Conservation (phyloP, 2,329 filamentous ascomycete species). For the Pseudofabraea citricarpa region DNA sequence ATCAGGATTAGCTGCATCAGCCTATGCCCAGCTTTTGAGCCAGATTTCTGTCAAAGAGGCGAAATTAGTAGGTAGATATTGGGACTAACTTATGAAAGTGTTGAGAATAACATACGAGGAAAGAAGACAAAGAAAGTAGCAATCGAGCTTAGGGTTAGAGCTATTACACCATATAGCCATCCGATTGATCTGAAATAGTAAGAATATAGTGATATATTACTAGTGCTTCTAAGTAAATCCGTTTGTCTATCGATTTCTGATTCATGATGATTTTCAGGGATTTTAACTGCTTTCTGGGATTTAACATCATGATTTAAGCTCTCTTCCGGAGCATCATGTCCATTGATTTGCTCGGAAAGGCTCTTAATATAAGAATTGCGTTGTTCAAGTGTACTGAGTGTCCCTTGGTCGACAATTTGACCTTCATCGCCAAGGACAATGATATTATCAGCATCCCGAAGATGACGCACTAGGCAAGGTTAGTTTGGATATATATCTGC, state of each 20-base stretch:
- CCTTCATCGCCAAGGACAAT: slow-evolving; percentile 7
- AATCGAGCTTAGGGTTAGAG: slow-evolving; percentile 16
- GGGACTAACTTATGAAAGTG: no score
- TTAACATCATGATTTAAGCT: not conserved
- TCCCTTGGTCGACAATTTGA: slow-evolving; percentile 5
- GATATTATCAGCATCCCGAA: slow-evolving; percentile 8
- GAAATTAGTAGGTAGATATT: not conserved
- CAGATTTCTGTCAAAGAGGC: slow-evolving; percentile 17
- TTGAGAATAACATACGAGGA: not conserved
- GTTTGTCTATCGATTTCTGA: not conserved
- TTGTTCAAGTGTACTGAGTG: not conserved
- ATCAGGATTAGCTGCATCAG: slow-evolving; percentile 12
- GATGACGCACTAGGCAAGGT: slow-evolving; percentile 10
- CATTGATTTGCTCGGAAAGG: not conserved
- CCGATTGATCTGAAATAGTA: slow-evolving; percentile 13
- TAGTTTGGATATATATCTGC: slow-evolving; percentile 1
- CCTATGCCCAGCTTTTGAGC: slow-evolving; percentile 27
- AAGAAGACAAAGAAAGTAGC: slow-evolving; percentile 15
- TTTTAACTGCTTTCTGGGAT: not conserved
- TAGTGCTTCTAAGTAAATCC: slow-evolving; percentile 22
- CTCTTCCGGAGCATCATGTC: not conserved
- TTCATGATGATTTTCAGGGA: not conserved
- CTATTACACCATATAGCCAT: not conserved
- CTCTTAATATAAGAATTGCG: not conserved
- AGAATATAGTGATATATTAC: slow-evolving; percentile 11